Evolutionary conservation across 495 filamentous ascomycete genomes (phyloP).

Genomic region (Stereocaulon alpinum): DNA sequence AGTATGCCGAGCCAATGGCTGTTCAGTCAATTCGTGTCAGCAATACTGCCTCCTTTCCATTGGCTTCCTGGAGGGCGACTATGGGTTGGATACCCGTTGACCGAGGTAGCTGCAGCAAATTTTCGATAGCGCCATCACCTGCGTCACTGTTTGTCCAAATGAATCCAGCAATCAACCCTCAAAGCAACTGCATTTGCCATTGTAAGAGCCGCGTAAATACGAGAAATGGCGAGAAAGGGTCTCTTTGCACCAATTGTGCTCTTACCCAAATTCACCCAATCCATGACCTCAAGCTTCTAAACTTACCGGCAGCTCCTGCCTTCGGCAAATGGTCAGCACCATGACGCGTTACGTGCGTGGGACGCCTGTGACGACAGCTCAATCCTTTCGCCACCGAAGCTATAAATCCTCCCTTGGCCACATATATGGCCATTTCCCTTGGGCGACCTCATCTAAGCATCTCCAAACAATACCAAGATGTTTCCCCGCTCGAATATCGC

Average conservation of each 20-base stretch:
- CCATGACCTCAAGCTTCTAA: constrained; percentile 1
- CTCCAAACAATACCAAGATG: constrained; percentile 1
- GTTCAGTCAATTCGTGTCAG: no score
- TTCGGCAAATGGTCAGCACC: neutral
- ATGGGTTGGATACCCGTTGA: no score
- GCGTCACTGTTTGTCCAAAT: no score
- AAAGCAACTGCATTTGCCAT: no score
- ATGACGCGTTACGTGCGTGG: neutral
- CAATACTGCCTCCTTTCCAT: no score
- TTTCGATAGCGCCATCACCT: no score
- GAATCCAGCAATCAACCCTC: no score
- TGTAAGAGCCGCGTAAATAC: neutral
- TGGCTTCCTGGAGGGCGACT: no score
- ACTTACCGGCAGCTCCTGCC: constrained; percentile 3
- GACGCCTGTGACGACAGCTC: neutral
- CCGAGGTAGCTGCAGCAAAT: no score
- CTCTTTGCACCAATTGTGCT: neutral
- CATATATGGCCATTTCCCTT: neutral
- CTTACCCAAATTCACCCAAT: neutral
- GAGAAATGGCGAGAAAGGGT: neutral
- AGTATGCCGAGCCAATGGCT: no score
- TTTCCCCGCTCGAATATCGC: neutral
- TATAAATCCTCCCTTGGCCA: neutral
- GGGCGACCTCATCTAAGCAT: neutral
- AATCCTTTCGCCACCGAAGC: constrained; percentile 4